phyloP scores from a whole-genome alignment of 2,329 filamentous ascomycete species.

The Cadophora sp. region DNA sequence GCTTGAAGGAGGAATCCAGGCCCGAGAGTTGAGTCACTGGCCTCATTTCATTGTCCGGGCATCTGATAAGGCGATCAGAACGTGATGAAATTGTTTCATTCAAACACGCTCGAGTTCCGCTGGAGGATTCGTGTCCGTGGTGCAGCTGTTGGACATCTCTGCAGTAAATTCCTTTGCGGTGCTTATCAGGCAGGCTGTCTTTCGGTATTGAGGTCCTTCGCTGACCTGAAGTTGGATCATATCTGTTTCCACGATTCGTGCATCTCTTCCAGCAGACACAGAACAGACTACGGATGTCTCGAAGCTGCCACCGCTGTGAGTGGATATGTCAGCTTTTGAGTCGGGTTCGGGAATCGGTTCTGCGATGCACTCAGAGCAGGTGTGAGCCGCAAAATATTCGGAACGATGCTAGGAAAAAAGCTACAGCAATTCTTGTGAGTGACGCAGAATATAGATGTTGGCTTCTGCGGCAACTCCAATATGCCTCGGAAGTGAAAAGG shows the following conservation, averaged over 20 bases:
- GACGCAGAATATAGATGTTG: neutral
- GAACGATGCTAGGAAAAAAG: too few relatives aligned
- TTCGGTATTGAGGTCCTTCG: too few relatives aligned
- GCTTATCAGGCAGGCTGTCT: too few relatives aligned
- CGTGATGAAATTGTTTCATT: neutral
- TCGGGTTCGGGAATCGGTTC: neutral
- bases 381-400: too few relatives aligned
- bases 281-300: too few relatives aligned
- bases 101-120: neutral
- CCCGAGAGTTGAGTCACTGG: neutral
- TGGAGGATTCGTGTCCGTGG: too few relatives aligned
- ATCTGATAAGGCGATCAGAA: neutral
- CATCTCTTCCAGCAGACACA: neutral
- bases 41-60: neutral
- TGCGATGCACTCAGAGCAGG: too few relatives aligned
- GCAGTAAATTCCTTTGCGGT: too few relatives aligned
- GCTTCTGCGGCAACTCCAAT: neutral
- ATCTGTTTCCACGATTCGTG: neutral
- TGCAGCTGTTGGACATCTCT: too few relatives aligned
- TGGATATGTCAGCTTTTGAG: constrained; percentile 1
- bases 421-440: neutral
- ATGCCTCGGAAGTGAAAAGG: neutral
- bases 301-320: neutral
- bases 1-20: neutral
- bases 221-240: too few relatives aligned